These are phyloP conservation scores for Inga oerstediana DNA, from an alignment of 306 rosid species.

Conservation along the genomic window DNA sequence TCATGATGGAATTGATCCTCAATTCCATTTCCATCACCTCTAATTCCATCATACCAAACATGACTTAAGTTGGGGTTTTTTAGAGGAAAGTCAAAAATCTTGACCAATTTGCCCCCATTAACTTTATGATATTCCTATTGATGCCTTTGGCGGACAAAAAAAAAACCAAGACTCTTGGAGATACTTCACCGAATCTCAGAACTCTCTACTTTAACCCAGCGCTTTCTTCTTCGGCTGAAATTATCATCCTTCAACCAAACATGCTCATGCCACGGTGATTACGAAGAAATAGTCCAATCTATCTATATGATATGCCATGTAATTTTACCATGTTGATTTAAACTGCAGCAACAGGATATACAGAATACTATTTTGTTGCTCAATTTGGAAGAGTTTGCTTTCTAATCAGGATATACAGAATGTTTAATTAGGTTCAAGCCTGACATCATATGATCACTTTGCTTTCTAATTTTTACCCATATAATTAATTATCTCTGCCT, in stretches of 20 bases:
- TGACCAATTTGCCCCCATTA: no score
- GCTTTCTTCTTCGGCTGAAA: no score
- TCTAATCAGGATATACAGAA: constrained; percentile 75
- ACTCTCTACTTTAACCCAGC: no score
- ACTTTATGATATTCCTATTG: no score
- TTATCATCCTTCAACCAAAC: background rate
- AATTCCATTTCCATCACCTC: no score
- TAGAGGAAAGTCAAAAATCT: no score
- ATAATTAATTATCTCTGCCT: constrained; percentile 2
- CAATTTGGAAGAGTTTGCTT: constrained; percentile 82
- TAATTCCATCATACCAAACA: no score
- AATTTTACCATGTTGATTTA: constrained; percentile 22
- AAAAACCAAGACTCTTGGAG: no score
- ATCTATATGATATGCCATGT: background rate
- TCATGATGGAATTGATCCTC: no score
- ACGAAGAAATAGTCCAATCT: background rate
- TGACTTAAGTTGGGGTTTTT: no score
- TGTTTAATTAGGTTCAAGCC: background rate
- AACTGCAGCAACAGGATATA: constrained; percentile 92
- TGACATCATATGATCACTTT: background rate
- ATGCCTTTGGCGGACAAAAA: no score
- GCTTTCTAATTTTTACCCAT: constrained; percentile 7
- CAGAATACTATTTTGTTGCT: constrained; percentile 80
- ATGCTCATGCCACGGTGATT: constrained; percentile 10
- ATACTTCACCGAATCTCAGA: no score